Base-by-base conservation (phyloP, 768 basidiomycete species). In the Fistulinella prunicolor region DNA sequence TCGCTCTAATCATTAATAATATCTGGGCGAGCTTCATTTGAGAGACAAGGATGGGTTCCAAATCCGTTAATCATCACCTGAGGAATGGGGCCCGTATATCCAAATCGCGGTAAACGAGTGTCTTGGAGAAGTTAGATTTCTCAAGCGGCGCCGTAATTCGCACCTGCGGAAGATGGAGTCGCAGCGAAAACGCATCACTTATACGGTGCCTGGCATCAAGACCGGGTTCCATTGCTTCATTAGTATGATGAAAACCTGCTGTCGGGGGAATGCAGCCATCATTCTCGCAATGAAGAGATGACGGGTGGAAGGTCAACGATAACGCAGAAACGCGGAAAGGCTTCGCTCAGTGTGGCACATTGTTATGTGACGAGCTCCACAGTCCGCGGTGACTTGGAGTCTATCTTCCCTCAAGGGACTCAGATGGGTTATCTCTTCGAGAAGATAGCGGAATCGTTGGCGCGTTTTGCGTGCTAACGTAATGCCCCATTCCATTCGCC, bases 161-260 rank as follows among this genome's bases (percentile, higher is more conserved):
- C 37, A 50, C 28, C 47, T 32, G 56, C 47, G 50, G 42, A 52
- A 55, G 60, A 56, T 21, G 54, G 14, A 46, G 34, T 42, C 13
- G 47, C 49, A 44, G 46, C 40, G 47, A 48, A 38, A 24, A 43
- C 32, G 12, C 46, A 49, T 35, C 35, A 42, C 38, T 21, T 35
- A 35, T 41, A 41, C 41, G 36, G 56, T 52, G 48, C 56, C 54
- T 54, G 46, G 47, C 44, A 38, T 52, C 32, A 47, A 28, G 35
- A 40, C 44, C 29, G 29, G 47, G 47, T 60, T 65, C 63, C 51
- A 57, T 62, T 60, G 44, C 38, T 46, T 64, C 59, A 62, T 62
- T 38, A 50, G 14, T 40, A 36, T 35, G 42, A 63, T 63, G 63
- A 63, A 60, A 55, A 36, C 63, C 60, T 60, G 50, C 59, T 50